A percentile compares a stretch with the other conserved stretches of the same genome.
These are phyloP conservation scores for Geoglossum glabrum DNA, from an alignment of 495 filamentous ascomycete genomes.

Conservation along the genomic window DNA sequence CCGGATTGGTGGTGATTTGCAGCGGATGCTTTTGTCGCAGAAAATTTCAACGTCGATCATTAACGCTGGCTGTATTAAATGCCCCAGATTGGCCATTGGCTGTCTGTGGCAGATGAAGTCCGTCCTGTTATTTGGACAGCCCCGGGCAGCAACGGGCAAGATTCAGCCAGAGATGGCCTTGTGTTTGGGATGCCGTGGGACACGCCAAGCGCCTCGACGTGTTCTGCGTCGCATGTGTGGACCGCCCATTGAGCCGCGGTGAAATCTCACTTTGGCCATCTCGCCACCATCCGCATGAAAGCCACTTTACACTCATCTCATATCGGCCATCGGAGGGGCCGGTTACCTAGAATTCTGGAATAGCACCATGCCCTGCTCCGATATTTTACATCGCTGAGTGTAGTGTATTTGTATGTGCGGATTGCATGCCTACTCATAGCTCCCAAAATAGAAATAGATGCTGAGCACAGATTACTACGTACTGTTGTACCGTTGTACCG, in stretches of 20 bases:
- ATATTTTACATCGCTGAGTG: no score
- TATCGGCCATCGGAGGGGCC: no score
- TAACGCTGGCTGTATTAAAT: background rate
- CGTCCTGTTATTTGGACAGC: background rate
- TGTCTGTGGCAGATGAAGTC: background rate
- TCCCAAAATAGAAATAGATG: no score
- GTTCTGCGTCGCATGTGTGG: background rate
- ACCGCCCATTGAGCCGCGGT: no score
- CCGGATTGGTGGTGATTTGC: background rate
- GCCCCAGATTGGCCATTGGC: background rate
- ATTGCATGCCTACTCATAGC: no score
- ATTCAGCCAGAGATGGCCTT: background rate
- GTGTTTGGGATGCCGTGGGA: background rate
- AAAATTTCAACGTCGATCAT: background rate
- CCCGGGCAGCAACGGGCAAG: background rate
- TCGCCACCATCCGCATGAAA: background rate
- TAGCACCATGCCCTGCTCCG: no score
- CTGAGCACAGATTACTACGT: no score
- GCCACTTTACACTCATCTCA: no score
- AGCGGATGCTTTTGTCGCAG: background rate
- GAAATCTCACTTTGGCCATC: no score
- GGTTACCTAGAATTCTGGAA: no score
- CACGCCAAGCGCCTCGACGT: background rate
- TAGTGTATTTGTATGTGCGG: no score
- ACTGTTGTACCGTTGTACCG: no score